phyloP scores from a whole-genome alignment of 495 filamentous ascomycete genomes.

The Podospora pseudopauciseta region DNA sequence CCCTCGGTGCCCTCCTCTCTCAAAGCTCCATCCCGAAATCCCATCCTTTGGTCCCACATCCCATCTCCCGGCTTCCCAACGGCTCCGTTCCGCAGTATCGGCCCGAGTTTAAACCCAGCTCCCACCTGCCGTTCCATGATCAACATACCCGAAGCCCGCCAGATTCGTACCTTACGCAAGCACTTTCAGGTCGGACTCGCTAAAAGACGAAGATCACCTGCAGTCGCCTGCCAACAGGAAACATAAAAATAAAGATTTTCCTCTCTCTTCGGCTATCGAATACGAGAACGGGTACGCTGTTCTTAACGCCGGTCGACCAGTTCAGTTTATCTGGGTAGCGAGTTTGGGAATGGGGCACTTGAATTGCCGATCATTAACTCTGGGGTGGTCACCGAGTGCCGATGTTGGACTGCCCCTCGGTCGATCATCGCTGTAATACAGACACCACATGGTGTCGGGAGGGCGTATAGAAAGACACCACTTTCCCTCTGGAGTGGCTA shows the following conservation, averaged over 20 bases:
- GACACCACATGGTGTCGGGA: neutral
- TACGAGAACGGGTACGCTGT: neutral
- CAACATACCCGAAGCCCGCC: neutral
- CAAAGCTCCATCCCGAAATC: neutral
- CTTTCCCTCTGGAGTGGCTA: no score
- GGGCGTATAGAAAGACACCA: no score
- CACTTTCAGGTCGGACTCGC: neutral
- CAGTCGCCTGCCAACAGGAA: neutral
- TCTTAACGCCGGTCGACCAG: neutral
- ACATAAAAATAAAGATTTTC: neutral
- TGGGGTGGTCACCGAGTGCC: neutral
- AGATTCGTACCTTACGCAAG: neutral
- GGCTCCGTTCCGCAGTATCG: neutral
- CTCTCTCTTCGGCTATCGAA: neutral
- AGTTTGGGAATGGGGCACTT: neutral
- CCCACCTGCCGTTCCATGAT: neutral
- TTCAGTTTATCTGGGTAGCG: neutral
- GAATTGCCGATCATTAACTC: neutral
- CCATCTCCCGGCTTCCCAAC: neutral
- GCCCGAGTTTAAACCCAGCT: neutral
- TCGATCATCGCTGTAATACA: neutral
- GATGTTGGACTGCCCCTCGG: neutral
- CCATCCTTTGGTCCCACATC: neutral
- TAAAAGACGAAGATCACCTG: neutral
- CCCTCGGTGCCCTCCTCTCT: no score